Evolutionary conservation across 306 rosid genomes (phyloP).

Genomic region (Medicago truncatula): MtrunA17r5.0-ANR NC_053045.1:40255501-40256000

Average conservation of each 20-base stretch:
- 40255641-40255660: slow-evolving; percentile 74
- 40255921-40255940: slow-evolving; percentile 78
- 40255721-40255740: slow-evolving; percentile 88
- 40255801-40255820: slow-evolving; percentile 39
- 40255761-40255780: slow-evolving; percentile 69
- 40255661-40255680: slow-evolving; percentile 64
- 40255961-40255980: slow-evolving; percentile 96
- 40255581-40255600: slow-evolving; percentile 24
- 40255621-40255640: slow-evolving; percentile 64
- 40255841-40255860: slow-evolving; percentile 13
- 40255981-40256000: slow-evolving; percentile 99
- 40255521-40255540: slow-evolving; percentile 84
- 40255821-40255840: slow-evolving; percentile 17
- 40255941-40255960: slow-evolving; percentile 75
- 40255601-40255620: slow-evolving; percentile 37
- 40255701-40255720: slow-evolving; percentile 85
- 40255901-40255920: slow-evolving; percentile 83
- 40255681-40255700: slow-evolving; percentile 78
- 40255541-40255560: slow-evolving; percentile 44
- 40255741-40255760: slow-evolving; percentile 74
- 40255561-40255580: slow-evolving; percentile 22
- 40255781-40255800: slow-evolving; percentile 91
- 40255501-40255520: slow-evolving; percentile 88
- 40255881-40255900: slow-evolving; percentile 62
- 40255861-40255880: slow-evolving; percentile 42